Percentiles rank a stretch among this genome's conserved stretches.
These are phyloP conservation scores for Penicillium decumbens DNA, from an alignment of 2,329 filamentous ascomycete species.

Conservation along the genomic window DNA sequence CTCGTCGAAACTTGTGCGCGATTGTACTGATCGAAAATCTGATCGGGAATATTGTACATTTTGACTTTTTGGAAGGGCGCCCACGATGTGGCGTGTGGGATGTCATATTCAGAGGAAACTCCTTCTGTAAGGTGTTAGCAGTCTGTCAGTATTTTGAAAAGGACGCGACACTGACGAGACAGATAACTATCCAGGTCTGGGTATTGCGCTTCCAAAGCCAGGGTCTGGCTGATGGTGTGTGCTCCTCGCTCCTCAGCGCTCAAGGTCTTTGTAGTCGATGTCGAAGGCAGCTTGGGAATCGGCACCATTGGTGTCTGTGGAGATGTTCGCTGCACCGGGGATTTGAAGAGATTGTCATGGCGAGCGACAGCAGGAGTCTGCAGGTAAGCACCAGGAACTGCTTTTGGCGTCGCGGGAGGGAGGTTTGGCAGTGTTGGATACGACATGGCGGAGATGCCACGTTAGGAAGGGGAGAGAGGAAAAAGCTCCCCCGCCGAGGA, in stretches of 20 bases:
- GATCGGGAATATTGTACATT: conserved; percentile 84
- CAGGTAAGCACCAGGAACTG: conserved; percentile 42
- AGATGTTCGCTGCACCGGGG: conserved; percentile 12
- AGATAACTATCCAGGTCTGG: conserved; percentile 88
- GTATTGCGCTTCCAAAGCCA: conserved; percentile 72
- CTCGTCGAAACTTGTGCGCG: conserved; percentile 78
- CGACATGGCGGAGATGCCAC: conserved; percentile 36
- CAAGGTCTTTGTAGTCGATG: conserved; percentile 42
- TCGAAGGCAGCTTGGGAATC: conserved; percentile 35
- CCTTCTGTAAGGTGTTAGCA: conserved; percentile 57
- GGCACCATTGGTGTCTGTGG: conserved; percentile 30
- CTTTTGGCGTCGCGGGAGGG: conserved; percentile 34
- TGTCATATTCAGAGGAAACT: conserved; percentile 85
- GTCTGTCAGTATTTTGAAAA: not conserved
- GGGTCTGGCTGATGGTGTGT: conserved; percentile 72
- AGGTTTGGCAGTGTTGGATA: conserved; percentile 35
- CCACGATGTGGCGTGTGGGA: conserved; percentile 66
- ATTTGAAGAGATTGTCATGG: conserved; percentile 22
- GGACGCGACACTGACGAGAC: conserved; percentile 61
- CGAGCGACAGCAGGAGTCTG: conserved; percentile 38
- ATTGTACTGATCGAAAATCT: conserved; percentile 90
- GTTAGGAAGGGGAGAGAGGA: conserved; percentile 15
- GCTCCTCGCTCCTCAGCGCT: conserved; percentile 76
- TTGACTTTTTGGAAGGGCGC: conserved; percentile 83
- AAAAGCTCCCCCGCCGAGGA: conserved; percentile 18